These are phyloP conservation scores for Trichoderma simmonsii DNA, from an alignment of 2,329 filamentous ascomycete species.

Conservation along the genomic window DNA sequence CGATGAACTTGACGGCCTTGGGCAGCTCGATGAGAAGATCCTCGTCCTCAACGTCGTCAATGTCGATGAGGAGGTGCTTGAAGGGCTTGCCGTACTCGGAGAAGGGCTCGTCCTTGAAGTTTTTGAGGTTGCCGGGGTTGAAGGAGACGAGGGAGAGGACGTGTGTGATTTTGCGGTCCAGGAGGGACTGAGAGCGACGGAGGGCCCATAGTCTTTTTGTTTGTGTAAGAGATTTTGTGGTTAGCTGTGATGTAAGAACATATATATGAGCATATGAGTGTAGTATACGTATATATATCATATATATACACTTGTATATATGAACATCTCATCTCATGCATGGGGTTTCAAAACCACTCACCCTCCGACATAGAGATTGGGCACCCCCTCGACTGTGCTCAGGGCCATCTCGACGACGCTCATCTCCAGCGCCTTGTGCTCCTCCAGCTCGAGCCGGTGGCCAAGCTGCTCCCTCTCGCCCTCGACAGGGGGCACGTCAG, in stretches of 20 bases:
- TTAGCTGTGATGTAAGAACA: not conserved
- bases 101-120: conserved; percentile 49
- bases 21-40: conserved; percentile 82
- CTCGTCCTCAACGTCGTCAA: conserved; percentile 88
- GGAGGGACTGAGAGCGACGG: conserved; percentile 66
- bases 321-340: not conserved
- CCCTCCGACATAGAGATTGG: conserved; percentile 42
- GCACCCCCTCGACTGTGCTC: conserved; percentile 40
- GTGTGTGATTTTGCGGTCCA: conserved; percentile 77
- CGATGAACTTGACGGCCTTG: conserved; percentile 76
- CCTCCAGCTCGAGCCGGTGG: conserved; percentile 16
- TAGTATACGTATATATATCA: not conserved
- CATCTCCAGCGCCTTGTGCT: conserved; percentile 26
- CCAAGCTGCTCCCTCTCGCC: conserved; percentile 18
- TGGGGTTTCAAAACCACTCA: conserved; percentile 24
- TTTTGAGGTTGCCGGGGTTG: conserved; percentile 35
- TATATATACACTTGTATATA: not conserved
- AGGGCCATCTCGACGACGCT: conserved; percentile 41
- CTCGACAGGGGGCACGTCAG: conserved; percentile 12
- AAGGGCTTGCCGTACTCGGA: conserved; percentile 55
- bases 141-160: conserved; percentile 78
- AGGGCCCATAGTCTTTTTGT: conserved; percentile 70
- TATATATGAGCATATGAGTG: not conserved
- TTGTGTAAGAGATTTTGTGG: not conserved
- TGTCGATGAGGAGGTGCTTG: conserved; percentile 73